Evolutionary conservation across 495 filamentous ascomycete genomes (phyloP), one percentile per base, ranked within the genome.

Genomic region (Penicillium odoratum): DNA sequence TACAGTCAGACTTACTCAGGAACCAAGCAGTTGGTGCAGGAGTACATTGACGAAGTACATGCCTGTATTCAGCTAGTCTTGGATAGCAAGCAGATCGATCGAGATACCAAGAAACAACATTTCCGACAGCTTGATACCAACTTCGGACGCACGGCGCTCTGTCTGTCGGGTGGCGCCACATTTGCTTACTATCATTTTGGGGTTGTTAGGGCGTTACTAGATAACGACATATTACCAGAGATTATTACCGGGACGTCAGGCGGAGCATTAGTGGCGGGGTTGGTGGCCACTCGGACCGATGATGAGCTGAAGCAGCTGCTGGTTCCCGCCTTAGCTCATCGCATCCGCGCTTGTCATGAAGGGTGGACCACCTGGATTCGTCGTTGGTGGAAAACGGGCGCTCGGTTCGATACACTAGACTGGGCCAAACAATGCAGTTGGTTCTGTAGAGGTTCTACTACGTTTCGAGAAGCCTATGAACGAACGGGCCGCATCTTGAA

Each of bases 111-210:
- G 73, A 83, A 89, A 42, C 74, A 76, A n/a, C 74, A 96, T 57
- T 95, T 95, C 78, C 94, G 91, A 67, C 88, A 94, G 47, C 77
- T 97, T 29, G 84, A 89, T 62, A 90, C 90, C 42, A 98, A 98
- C 68, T 97, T 87, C 64, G 94, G 94, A 18, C 88, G 92, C 18
- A 96, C 93, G 11, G 94, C 94, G 0, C 78, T 98, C 10, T 98
- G 93, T 70, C 77, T 98, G 5, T 95, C 90, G 8, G 94, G 94
- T 1, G 94, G 94, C n/a, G 94, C 93, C 7, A 88, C 88, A 3
- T 97, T 98, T 75, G 92, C 94, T 25, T 98, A 96, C 66, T 97
- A 97, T 66, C 94, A 98, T 66, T 94, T 98, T 54, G 94, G 94
- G 2, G 89, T 98, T 5, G 85, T 93, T 40, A 93, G 91, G 67